These are phyloP conservation scores for Camellia granthamiana DNA, from an alignment of 148 eudicot genomes.

Conservation along the genomic window DNA sequence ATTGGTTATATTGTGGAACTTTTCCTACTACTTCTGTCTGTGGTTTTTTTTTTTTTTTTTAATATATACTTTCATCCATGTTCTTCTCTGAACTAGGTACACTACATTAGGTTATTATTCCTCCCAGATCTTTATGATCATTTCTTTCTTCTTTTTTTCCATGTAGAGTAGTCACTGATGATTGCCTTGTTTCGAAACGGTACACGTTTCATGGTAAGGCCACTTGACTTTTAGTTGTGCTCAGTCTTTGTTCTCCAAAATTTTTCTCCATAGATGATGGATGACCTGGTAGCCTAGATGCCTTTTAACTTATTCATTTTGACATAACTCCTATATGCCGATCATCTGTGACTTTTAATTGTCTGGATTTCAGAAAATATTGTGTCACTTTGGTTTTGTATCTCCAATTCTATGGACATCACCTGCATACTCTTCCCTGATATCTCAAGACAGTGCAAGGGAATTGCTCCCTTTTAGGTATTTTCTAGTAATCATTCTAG, in stretches of 20 bases:
- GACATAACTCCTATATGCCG: too few species aligned
- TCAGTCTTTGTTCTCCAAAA: background rate
- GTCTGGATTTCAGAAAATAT: too few species aligned
- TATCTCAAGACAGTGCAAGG: too few species aligned
- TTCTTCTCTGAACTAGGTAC: background rate
- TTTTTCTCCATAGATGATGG: background rate
- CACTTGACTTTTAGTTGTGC: background rate
- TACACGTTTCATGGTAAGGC: background rate
- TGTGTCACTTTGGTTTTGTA: too few species aligned
- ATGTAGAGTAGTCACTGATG: background rate
- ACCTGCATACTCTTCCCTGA: too few species aligned
- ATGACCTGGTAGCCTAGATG: background rate
- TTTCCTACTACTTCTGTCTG: background rate
- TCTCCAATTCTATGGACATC: too few species aligned
- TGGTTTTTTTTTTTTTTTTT: too few species aligned
- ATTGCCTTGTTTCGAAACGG: background rate
- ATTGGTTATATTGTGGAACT: background rate
- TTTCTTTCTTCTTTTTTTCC: background rate
- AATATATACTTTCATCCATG: background rate
- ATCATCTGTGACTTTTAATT: too few species aligned
- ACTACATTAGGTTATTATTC: background rate
- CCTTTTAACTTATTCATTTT: too few species aligned
- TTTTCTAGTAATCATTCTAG: too few species aligned
- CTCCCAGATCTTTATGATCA: background rate
- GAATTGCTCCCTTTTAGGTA: too few species aligned